Evolutionary conservation across 176 grass and related monocot species (phyloP).

Genomic region (Eragrostis nindensis): DNA sequence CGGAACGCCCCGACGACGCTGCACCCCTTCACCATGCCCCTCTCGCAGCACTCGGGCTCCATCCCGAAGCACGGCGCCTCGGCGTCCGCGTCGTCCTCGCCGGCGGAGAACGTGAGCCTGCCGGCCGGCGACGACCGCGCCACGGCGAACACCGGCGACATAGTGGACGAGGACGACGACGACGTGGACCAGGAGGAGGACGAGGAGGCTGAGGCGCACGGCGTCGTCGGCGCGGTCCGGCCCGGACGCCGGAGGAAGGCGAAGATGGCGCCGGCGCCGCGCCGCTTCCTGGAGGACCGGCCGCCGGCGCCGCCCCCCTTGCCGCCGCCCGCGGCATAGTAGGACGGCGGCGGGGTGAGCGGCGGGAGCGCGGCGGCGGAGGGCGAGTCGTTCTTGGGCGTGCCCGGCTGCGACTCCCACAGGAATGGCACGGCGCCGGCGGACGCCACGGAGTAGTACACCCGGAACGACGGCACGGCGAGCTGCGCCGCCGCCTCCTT

Average conservation of each 20-base stretch:
- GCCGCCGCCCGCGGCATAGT: slow-evolving; percentile 24
- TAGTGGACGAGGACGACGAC: slow-evolving; percentile 36
- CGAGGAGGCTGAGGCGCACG: slow-evolving; percentile 7
- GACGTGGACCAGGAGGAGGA: background rate
- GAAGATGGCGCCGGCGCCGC: slow-evolving; percentile 21
- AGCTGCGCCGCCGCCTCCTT: slow-evolving; percentile 50
- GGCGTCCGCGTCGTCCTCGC: background rate
- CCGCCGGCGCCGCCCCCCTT: background rate
- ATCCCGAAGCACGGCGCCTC: slow-evolving; percentile 39
- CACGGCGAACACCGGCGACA: slow-evolving; percentile 54
- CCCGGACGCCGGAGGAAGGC: slow-evolving; percentile 15
- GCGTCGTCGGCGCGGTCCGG: background rate
- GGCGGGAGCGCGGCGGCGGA: slow-evolving; percentile 42
- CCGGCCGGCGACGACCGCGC: slow-evolving; percentile 22
- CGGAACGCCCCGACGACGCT: slow-evolving; percentile 38
- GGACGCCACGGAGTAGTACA: slow-evolving; percentile 58
- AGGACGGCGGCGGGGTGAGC: slow-evolving; percentile 63
- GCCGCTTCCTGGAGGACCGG: background rate
- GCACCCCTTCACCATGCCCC: slow-evolving; percentile 33
- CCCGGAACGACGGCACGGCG: slow-evolving; percentile 58
- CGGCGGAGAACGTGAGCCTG: slow-evolving; percentile 33
- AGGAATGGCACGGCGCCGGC: slow-evolving; percentile 56
- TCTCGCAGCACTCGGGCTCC: slow-evolving; percentile 53
- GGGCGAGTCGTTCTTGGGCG: slow-evolving; percentile 51
- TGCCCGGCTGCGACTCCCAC: slow-evolving; percentile 65